These are phyloP conservation scores for Silene uniflora DNA, from an alignment of 148 eudicot species.

Conservation along the genomic window DNA sequence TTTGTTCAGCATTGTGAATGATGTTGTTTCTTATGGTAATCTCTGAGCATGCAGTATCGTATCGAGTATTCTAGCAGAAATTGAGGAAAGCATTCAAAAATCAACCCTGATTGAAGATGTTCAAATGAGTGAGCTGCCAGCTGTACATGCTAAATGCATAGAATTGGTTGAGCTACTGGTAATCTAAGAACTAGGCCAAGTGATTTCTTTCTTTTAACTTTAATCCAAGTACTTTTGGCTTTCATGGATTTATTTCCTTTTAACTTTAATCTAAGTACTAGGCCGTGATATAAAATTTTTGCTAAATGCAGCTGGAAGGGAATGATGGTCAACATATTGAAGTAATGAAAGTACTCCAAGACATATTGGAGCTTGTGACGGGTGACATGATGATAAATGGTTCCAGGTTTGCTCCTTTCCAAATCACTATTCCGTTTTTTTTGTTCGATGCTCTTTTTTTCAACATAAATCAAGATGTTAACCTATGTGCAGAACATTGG, in stretches of 20 bases:
- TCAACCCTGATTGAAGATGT: slow-evolving; percentile 66
- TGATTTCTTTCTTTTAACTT: neutral
- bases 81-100: slow-evolving; percentile 65
- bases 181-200: slow-evolving; percentile 21
- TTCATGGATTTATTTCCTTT: no score
- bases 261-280: neutral
- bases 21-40: slow-evolving; percentile 11
- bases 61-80: slow-evolving; percentile 58
- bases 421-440: slow-evolving; percentile 9
- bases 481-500: slow-evolving; percentile 54
- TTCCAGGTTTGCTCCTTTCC: slow-evolving; percentile 56
- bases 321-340: slow-evolving; percentile 44
- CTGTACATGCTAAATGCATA: slow-evolving; percentile 59
- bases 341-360: slow-evolving; percentile 87
- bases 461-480: slow-evolving; percentile 5
- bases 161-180: slow-evolving; percentile 77
- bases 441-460: slow-evolving; percentile 4
- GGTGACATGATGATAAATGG: slow-evolving; percentile 71
- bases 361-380: slow-evolving; percentile 85
- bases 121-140: slow-evolving; percentile 61
- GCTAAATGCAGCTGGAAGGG: slow-evolving; percentile 56
- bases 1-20: neutral
- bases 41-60: slow-evolving; percentile 43
- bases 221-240: no score
- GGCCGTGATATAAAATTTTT: slow-evolving; percentile 14